phyloP scores from a whole-genome alignment of 345 rosid species.

The Ricinus communis region DNA sequence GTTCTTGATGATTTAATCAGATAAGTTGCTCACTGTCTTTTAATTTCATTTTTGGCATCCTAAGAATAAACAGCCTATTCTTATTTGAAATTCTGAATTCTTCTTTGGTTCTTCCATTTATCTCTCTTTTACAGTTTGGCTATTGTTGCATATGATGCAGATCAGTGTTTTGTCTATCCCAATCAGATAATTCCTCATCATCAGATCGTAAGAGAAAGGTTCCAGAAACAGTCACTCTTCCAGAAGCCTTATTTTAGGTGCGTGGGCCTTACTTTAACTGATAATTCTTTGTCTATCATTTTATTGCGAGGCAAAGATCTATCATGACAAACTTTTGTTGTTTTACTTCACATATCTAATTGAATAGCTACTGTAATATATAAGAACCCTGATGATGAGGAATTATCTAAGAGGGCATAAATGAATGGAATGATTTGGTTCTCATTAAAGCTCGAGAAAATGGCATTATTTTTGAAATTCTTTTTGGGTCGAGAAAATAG shows the following conservation, averaged over 20 bases:
- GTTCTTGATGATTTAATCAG: too few relatives aligned
- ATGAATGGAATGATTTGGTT: not conserved
- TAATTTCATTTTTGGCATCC: not conserved
- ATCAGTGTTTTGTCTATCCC: slow-evolving; percentile 79
- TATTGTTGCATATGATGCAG: slow-evolving; percentile 36
- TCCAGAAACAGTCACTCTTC: slow-evolving; percentile 36
- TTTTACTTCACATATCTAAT: not conserved
- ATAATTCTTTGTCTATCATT: not conserved
- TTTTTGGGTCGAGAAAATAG: not conserved
- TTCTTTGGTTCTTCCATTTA: not conserved
- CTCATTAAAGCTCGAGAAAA: not conserved
- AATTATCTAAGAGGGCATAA: too few relatives aligned
- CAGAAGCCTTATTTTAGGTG: slow-evolving; percentile 12
- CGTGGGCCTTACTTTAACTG: not conserved
- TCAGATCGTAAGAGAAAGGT: slow-evolving; percentile 69
- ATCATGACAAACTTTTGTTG: too few relatives aligned
- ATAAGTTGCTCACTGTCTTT: not conserved
- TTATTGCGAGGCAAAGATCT: not conserved
- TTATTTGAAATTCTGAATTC: not conserved
- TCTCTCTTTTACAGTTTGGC: slow-evolving; percentile 7
- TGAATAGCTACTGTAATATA: not conserved
- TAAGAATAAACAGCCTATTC: too few relatives aligned
- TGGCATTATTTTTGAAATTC: not conserved
- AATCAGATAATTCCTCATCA: slow-evolving; percentile 51
- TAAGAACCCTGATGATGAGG: not conserved